Evolutionary conservation across 202 grass and related monocot genomes (phyloP).

Genomic region (Dendrocalamus latiflorus): DNA sequence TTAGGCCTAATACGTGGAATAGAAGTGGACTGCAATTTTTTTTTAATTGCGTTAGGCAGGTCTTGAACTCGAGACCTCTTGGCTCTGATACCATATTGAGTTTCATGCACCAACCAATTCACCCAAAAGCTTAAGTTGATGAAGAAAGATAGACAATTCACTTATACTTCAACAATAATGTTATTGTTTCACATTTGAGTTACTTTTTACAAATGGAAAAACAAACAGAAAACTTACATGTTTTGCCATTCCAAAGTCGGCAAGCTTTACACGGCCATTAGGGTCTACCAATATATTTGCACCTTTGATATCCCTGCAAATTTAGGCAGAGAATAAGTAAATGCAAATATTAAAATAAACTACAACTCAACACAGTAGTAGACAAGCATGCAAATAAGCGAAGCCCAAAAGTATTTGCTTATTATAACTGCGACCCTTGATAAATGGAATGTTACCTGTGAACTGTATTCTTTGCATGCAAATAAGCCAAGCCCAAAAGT

Average conservation of each 20-base stretch:
- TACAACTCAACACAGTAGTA: neutral
- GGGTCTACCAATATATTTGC: constrained; percentile 99
- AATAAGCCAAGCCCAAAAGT: constrained; percentile 86
- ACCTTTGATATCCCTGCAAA: constrained; percentile 92
- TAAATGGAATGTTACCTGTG: constrained; percentile 63
- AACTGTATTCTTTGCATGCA: constrained; percentile 94
- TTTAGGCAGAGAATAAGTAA: constrained; percentile 34
- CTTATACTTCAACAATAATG: no score
- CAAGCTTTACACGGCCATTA: constrained; percentile 95
- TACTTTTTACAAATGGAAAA: constrained; percentile 12
- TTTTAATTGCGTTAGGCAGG: no score
- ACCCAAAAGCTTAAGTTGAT: no score
- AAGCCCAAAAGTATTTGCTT: constrained; percentile 67
- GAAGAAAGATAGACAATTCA: no score
- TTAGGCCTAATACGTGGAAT: no score
- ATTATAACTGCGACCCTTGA: constrained; percentile 55
- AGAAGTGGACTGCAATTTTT: no score
- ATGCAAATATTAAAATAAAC: constrained; percentile 19
- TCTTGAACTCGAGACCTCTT: no score
- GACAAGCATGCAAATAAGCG: constrained; percentile 68
- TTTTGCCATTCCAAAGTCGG: constrained; percentile 99
- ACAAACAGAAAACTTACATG: constrained; percentile 52
- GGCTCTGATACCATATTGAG: no score
- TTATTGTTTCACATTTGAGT: neutral
- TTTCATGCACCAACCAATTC: no score